Conservation (phyloP, 192 early-diverging fungal genomes). For the Coemansia sp. region DNA sequence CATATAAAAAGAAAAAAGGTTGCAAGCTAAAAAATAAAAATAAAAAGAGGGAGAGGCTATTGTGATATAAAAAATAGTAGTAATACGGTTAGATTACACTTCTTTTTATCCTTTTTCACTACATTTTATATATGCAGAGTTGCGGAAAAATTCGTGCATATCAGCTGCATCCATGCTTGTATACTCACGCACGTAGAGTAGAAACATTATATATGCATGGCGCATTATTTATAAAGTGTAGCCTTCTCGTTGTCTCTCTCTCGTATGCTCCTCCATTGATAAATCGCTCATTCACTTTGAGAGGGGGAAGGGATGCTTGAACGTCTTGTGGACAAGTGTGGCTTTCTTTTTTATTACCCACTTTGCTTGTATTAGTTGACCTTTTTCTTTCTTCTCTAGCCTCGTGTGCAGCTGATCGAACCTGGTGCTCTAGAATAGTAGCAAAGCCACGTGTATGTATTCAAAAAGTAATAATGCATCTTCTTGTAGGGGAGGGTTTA, state of each 20-base stretch:
- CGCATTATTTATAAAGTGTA: neutral
- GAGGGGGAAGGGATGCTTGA: neutral
- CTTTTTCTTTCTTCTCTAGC: no score
- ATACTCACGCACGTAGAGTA: no score
- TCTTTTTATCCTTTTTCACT: neutral
- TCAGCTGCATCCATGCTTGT: neutral
- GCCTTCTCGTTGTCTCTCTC: neutral
- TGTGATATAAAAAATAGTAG: neutral
- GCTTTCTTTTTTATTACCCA: neutral
- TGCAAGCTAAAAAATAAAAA: neutral
- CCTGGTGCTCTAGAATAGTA: no score
- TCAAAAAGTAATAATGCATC: no score
- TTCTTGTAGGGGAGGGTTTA: no score
- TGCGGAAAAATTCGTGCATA: neutral
- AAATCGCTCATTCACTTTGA: constrained; percentile 1
- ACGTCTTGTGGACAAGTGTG: neutral
- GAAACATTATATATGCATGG: neutral
- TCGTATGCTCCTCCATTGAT: neutral
- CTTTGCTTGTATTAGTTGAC: no score
- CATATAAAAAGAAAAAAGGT: neutral
- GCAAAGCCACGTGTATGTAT: no score
- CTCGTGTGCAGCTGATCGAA: no score
- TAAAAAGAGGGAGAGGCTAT: neutral
- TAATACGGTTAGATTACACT: neutral
- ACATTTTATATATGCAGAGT: neutral